Evolutionary conservation across 2,329 filamentous ascomycete genomes (phyloP).

Genomic region (Colletotrichum godetiae): DNA sequence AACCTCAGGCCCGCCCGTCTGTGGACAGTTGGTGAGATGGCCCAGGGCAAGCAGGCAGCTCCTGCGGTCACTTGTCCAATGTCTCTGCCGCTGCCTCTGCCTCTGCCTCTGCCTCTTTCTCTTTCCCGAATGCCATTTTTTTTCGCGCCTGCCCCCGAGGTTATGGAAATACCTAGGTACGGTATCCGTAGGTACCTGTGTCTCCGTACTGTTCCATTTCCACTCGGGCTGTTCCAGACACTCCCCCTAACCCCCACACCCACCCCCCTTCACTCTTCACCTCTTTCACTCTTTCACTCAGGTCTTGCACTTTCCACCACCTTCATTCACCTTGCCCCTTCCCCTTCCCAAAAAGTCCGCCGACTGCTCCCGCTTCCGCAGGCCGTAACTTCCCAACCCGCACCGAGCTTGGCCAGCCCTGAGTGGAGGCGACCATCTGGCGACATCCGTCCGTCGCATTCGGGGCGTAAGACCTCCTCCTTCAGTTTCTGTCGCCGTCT

Average conservation of each 20-base stretch:
- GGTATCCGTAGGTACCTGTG: neutral
- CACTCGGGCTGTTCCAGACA: neutral
- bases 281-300: neutral
- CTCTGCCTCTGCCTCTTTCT: too few relatives aligned
- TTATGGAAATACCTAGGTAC: too few relatives aligned
- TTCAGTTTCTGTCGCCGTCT: neutral
- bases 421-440: conserved; percentile 4
- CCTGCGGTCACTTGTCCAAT: neutral
- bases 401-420: conserved; percentile 3
- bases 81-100: neutral
- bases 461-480: neutral
- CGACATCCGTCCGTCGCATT: conserved; percentile 13
- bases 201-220: neutral
- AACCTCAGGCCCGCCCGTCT: conserved; percentile 22
- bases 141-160: neutral
- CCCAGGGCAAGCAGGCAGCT: neutral
- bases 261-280: neutral
- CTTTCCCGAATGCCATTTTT: too few relatives aligned
- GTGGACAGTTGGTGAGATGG: neutral
- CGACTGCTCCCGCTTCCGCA: conserved; percentile 9
- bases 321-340: too few relatives aligned
- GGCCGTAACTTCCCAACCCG: neutral
- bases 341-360: conserved; percentile 16
- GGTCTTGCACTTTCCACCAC: neutral
- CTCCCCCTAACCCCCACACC: too few relatives aligned